Percentiles rank a stretch among this genome's conserved stretches.
Evolutionary conservation across 257 asterid species (phyloP).

Genomic region (Solanum corneliomulleri): DNA sequence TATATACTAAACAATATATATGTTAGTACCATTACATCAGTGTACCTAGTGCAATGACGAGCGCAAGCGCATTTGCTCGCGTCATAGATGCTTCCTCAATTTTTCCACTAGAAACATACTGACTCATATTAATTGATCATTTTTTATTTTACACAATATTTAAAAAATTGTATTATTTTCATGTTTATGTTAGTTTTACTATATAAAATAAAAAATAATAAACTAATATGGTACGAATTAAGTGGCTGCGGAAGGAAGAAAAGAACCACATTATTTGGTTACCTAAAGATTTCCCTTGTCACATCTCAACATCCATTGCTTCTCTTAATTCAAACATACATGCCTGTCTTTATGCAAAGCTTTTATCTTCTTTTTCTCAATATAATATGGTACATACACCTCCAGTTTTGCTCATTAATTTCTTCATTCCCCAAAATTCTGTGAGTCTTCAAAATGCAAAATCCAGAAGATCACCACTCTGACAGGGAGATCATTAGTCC

Average conservation of each 20-base stretch:
- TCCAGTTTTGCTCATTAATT: not conserved
- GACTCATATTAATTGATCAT: too few species aligned
- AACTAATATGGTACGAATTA: too few species aligned
- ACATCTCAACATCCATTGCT: not conserved
- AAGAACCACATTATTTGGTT: not conserved
- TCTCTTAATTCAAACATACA: not conserved
- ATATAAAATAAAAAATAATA: too few species aligned
- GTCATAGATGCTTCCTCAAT: too few species aligned
- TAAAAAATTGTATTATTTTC: too few species aligned
- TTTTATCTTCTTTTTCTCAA: not conserved
- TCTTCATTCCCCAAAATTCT: not conserved
- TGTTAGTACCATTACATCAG: too few species aligned
- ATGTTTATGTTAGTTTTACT: rapidly evolving
- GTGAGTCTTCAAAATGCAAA: not conserved
- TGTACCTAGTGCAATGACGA: too few species aligned
- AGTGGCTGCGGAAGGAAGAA: too few species aligned
- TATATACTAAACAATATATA: too few species aligned
- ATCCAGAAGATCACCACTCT: not conserved
- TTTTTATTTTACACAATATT: rapidly evolving
- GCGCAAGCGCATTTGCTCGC: too few species aligned
- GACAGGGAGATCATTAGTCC: not conserved
- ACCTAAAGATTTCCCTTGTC: not conserved
- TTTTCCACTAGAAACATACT: too few species aligned
- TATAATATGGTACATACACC: not conserved
- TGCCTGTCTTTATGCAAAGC: not conserved